phyloP scores from a whole-genome alignment of 139 green algal genomes.

The Chlorokybus atmophyticus region DNA sequence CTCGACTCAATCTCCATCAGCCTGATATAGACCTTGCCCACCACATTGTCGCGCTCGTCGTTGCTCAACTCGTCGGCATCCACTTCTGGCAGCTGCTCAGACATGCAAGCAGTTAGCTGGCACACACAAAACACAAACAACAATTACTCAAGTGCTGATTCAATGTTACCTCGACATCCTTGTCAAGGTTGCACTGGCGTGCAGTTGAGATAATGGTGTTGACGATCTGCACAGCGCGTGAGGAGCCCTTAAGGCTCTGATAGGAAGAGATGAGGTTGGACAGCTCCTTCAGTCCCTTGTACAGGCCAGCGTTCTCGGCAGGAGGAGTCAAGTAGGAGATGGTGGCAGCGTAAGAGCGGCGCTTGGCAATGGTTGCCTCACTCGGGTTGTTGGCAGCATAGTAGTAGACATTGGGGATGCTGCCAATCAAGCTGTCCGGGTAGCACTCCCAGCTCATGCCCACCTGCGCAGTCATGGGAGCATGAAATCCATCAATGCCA shows the following conservation, averaged over 20 bases:
- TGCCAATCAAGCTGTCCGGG: constrained; percentile 90
- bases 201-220: constrained; percentile 94
- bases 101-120: too few relatives aligned
- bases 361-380: constrained; percentile 98
- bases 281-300: constrained; percentile 76
- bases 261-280: constrained; percentile 93
- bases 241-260: constrained; percentile 75
- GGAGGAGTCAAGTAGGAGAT: constrained; percentile 98
- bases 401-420: constrained; percentile 99
- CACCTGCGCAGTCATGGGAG: too few relatives aligned
- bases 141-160: too few relatives aligned
- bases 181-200: constrained; percentile 91
- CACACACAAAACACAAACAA: too few relatives aligned
- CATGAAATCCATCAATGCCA: constrained; percentile 35
- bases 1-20: constrained; percentile 99
- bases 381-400: constrained; percentile 99
- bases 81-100: constrained; percentile 64
- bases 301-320: constrained; percentile 95
- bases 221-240: constrained; percentile 71
- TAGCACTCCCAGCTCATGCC: constrained; percentile 96
- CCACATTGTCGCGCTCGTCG: constrained; percentile 51
- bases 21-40: constrained; percentile 43
- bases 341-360: constrained; percentile 96
- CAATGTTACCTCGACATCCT: constrained; percentile 62
- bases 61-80: constrained; percentile 48